Percentiles rank a stretch among this genome's conserved stretches.
Evolutionary conservation across 1,284 basidiomycete species (phyloP).

Genomic region (Leccinum subspadiceum): DNA sequence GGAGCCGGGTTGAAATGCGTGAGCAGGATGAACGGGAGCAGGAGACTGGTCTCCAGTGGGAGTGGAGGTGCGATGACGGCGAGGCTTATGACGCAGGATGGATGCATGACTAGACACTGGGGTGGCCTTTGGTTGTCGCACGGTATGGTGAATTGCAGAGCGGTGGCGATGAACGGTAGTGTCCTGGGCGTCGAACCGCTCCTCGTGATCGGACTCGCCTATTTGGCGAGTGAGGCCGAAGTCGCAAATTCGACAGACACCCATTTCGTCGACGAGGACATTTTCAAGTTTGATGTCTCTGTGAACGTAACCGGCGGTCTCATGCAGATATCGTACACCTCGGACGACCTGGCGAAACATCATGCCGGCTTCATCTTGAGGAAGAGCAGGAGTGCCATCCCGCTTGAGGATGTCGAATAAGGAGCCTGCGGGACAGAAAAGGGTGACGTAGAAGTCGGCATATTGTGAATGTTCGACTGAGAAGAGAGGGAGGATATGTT

Average conservation of each 20-base stretch:
- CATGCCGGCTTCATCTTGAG: slow-evolving; percentile 78
- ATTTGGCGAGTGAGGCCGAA: slow-evolving; percentile 78
- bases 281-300: slow-evolving; percentile 97
- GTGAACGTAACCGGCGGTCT: slow-evolving; percentile 76
- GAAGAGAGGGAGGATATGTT: slow-evolving; percentile 83
- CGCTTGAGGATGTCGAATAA: slow-evolving; percentile 82
- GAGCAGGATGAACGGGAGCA: slow-evolving; percentile 28
- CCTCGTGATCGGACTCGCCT: slow-evolving; percentile 48
- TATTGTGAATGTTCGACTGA: slow-evolving; percentile 60
- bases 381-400: slow-evolving; percentile 61
- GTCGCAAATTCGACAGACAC: slow-evolving; percentile 77
- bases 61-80: slow-evolving; percentile 61
- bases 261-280: slow-evolving; percentile 85
- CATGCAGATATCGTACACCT: slow-evolving; percentile 85
- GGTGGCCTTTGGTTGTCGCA: slow-evolving; percentile 17
- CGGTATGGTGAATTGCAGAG: slow-evolving; percentile 27
- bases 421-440: slow-evolving; percentile 81
- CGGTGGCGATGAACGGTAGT: slow-evolving; percentile 28
- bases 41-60: slow-evolving; percentile 41
- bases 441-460: slow-evolving; percentile 82
- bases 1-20: slow-evolving; percentile 76
- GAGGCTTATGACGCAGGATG: slow-evolving; percentile 37
- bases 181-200: slow-evolving; percentile 30
- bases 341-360: slow-evolving; percentile 90
- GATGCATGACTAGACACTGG: slow-evolving; percentile 32